Evolutionary conservation across 2,329 filamentous ascomycete genomes (phyloP), one percentile per base, ranked within the genome.

Genomic region (Cladosporium sp.): DNA sequence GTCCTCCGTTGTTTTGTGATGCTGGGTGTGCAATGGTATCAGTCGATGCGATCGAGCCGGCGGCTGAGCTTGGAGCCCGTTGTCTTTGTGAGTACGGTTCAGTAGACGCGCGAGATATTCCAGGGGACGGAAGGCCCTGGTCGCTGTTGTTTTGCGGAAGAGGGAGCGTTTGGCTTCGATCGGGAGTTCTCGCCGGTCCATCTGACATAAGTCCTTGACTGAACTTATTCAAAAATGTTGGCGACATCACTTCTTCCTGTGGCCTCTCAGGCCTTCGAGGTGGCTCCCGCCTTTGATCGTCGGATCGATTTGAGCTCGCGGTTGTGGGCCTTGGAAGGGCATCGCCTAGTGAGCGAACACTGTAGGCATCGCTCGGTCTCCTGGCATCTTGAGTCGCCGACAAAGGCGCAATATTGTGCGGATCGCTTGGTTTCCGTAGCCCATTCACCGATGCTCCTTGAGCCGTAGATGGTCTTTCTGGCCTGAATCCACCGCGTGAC

Each of bases 261-360:
- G 65, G 58, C 38, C 65, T 53, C 11, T 55, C 60, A 18, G 66
- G 65, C 33, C 66, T 58, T 16, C 52, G 49, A 7, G 66, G 65
- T 7, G 59, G 54, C 3, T 45, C 50, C 27, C 56, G 59, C 38
- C 54, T 60, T 22, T 55, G 27, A 8, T 36, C 45, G 2, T 48
- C 45, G 8, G 45, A 48, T 13, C 36, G 45, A 25, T 32, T 8
- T n/a, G 45, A 48, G 12, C 19, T 40, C 27, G 45, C 45, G 7
- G 45, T 48, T 13, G 36, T 9, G 4, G 45, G 45, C 11, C 45
- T 22, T n/a, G 45, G 20, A 7, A 39, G 30, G 9, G 45, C 16
- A 8, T 40, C 45, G 19, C 39, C 45, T 16, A 27, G 25, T 15
- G 45, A 40, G 13, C 45, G 35, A 12, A 22, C 36, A 19, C 45